Evolutionary conservation across 139 green algal species (phyloP), one percentile per base, ranked within the genome.

Genomic region (Edaphochlamys debaryana): DNA sequence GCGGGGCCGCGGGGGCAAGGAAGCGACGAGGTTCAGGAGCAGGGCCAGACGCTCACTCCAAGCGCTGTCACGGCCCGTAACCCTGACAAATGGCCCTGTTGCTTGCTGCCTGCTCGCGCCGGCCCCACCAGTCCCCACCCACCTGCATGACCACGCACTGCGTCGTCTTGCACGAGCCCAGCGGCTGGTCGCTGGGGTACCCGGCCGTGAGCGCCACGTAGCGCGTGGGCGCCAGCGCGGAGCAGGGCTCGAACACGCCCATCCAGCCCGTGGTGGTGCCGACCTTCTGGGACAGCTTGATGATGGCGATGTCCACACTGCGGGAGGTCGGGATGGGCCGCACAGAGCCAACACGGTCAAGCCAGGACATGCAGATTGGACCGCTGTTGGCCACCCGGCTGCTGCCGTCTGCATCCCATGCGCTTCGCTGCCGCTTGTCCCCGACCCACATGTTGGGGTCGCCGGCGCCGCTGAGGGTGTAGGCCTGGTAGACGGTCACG

Each of bases 401-500:
- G n/a, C n/a, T n/a, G n/a, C n/a, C n/a, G n/a, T n/a, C n/a, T n/a
- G n/a, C n/a, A n/a, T n/a, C n/a, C n/a, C n/a, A n/a, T n/a, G n/a
- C n/a, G n/a, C n/a, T n/a, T n/a, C n/a, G n/a, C n/a, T n/a, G n/a
- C n/a, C n/a, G n/a, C n/a, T n/a, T n/a, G n/a, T n/a, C n/a, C 45
- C 45, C 9, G 7, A 63, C 75, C 23, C 36, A 83, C 77, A 40
- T 30, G 45, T 83, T 83, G 30, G 77, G 77, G 48, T 83, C 77
- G 20, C 64, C 25, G 5, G 77, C 54, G 34, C 19, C 27, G 0
- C 40, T 20, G 8, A 64, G 41, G 29, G 45, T 54, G 77, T 83
- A 83, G 45, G 58, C 30, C 77, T 83, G 64, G 77, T 83, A 89
- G 4, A 92, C 76, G n/a, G 88, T 92, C 3, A 89, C 88, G 41